Base-by-base conservation (phyloP, 768 basidiomycete genomes). In the Neoboletus magnificus region DNA sequence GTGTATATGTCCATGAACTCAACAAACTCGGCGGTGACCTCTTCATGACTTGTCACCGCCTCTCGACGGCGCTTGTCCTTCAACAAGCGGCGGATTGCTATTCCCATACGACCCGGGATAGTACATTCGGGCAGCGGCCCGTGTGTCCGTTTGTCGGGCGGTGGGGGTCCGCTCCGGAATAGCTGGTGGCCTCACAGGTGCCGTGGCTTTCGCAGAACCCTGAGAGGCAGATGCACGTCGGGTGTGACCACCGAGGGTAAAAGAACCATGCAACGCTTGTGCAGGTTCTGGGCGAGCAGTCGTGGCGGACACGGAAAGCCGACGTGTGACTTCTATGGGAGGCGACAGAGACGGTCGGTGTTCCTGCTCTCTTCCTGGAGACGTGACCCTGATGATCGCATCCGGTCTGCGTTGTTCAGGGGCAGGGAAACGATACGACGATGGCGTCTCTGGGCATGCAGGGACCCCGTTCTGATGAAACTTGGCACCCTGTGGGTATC, bases 371-470 rank as follows among this genome's bases (percentile, higher is more conserved):
- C 76, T 73, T 5, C 69, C 72, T 6, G 81, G 78, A 12, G 81
- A 80, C 0, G 76, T 71, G 16, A 69, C 68, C 48, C 68, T 64
- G 45, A 74, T 69, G 39, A 65, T 65, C 42, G 69, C 56, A 20
- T 80, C 77, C 6, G 73, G 59, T 55, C 62, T 50, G 50, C 71
- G 69, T 23, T 58, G 70, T 32, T 71, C 69, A 29, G 76, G 67
- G 0, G 77, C 73, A 0, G 82, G 80, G 60, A 83, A 82, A 1
- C 79, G 76, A 61, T 81, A 82, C 7, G 76, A 56, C 27, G 76
- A 74, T 0, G 73, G 36, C 5, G 73, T 63, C 36, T 74, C 67
- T 15, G 73, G 58, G 27, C 63, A 63, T 18, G 60, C 41, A 20
- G 68, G 46, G 13, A 66, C 54, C 18, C 79, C 79, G 47, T 80